Percentiles rank a stretch among this genome's conserved stretches.
These are phyloP conservation scores for Cladosporium cucumerinum DNA, from an alignment of 2,329 filamentous ascomycete genomes.

Conservation along the genomic window DNA sequence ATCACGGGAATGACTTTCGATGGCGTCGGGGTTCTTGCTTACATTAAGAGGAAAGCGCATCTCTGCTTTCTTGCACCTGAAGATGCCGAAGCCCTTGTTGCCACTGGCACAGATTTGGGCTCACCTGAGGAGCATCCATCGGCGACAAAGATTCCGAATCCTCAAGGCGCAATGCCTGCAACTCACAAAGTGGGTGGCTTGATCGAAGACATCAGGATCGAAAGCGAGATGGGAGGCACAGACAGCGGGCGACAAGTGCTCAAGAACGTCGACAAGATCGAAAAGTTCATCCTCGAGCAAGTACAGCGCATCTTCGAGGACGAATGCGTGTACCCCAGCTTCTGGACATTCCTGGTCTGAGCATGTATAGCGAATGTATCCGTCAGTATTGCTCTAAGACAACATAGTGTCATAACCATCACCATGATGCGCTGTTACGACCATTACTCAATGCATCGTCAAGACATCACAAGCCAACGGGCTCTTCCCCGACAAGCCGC, in stretches of 20 bases:
- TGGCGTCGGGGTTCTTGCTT: conserved; percentile 85
- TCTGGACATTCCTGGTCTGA: conserved; percentile 93
- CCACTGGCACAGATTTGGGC: conserved; percentile 29
- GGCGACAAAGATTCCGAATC: conserved; percentile 13
- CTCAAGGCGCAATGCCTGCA: conserved; percentile 19
- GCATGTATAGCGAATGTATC: not conserved
- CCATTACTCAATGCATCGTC: not conserved
- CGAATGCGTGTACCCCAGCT: conserved; percentile 97
- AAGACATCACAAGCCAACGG: not conserved
- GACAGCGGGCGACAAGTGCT: conserved; percentile 90
- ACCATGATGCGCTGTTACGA: not conserved
- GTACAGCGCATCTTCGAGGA: conserved; percentile 97
- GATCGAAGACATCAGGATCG: conserved; percentile 88
- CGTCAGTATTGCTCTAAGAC: not conserved
- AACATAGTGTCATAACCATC: not conserved
- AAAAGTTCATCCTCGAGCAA: conserved; percentile 94
- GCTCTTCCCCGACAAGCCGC: not conserved
- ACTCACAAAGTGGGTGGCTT: conserved; percentile 59
- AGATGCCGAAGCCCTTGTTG: conserved; percentile 69
- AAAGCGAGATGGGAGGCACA: conserved; percentile 94
- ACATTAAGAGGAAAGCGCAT: conserved; percentile 83
- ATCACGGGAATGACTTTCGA: conserved; percentile 95
- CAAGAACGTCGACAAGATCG: conserved; percentile 98
- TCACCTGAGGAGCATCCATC: conserved; percentile 21
- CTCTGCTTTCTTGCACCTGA: conserved; percentile 94